A percentile compares a stretch with the other conserved stretches of the same genome.
These are phyloP conservation scores for Colletotrichum paranaense DNA, from an alignment of 2,329 filamentous ascomycete genomes.

Conservation along the genomic window DNA sequence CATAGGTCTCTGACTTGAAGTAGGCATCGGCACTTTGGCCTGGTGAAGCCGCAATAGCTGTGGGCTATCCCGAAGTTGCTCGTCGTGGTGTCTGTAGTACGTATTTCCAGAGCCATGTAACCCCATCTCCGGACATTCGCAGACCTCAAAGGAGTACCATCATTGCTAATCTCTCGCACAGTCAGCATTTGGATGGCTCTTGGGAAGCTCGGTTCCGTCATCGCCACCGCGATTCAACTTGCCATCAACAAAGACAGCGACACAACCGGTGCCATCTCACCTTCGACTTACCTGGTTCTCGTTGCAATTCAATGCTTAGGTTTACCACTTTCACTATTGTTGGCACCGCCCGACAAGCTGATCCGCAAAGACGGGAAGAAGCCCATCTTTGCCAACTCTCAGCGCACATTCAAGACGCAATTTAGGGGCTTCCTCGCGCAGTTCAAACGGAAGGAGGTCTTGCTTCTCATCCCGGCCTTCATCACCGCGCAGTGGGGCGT, in stretches of 20 bases:
- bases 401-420: constrained; percentile 43
- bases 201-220: constrained; percentile 62
- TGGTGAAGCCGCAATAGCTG: constrained; percentile 46
- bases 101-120: neutral
- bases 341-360: constrained; percentile 58
- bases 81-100: constrained; percentile 54
- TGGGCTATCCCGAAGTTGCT: constrained; percentile 47
- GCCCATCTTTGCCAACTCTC: constrained; percentile 38
- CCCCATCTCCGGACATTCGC: neutral
- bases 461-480: constrained; percentile 34
- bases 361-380: constrained; percentile 50
- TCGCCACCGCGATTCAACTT: constrained; percentile 62
- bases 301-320: constrained; percentile 58
- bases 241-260: constrained; percentile 57
- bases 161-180: neutral
- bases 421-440: constrained; percentile 20
- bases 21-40: constrained; percentile 50
- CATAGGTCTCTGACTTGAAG: neutral
- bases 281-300: constrained; percentile 52
- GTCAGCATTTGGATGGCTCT: constrained; percentile 63
- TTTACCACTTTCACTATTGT: constrained; percentile 53
- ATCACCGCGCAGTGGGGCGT: constrained; percentile 37
- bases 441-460: constrained; percentile 22
- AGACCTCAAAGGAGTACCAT: neutral
- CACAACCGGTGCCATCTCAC: constrained; percentile 55